A percentile compares a stretch with the other conserved stretches of the same genome.
Evolutionary conservation across 2,329 filamentous ascomycete species (phyloP).

Genomic region (Fusarium vanettenii): DNA sequence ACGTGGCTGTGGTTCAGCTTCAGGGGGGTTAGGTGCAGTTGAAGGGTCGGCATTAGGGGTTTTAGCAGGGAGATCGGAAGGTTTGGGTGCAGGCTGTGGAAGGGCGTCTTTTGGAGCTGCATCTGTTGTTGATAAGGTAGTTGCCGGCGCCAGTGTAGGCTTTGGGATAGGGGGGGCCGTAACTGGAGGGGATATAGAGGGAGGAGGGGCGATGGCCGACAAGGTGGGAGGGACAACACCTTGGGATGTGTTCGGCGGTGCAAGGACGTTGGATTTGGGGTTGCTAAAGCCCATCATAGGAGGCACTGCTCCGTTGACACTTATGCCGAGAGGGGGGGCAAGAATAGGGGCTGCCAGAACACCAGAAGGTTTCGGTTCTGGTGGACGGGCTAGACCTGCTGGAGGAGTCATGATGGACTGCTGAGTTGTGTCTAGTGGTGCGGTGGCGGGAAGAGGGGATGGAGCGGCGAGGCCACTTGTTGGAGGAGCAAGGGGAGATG

Average conservation of each 20-base stretch:
- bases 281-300: conserved; percentile 44
- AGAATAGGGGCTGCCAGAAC: conserved; percentile 54
- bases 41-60: conserved; percentile 17
- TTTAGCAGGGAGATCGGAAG: conserved; percentile 8
- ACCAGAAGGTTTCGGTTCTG: conserved; percentile 44
- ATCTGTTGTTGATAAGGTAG: conserved; percentile 1
- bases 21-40: not conserved
- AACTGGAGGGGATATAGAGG: conserved; percentile 9
- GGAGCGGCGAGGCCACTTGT: conserved; percentile 38
- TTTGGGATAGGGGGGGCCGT: not conserved
- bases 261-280: conserved; percentile 58
- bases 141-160: not conserved
- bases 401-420: conserved; percentile 34
- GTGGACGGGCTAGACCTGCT: conserved; percentile 36
- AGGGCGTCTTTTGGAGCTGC: not conserved
- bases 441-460: conserved; percentile 18
- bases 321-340: conserved; percentile 49
- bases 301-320: conserved; percentile 34
- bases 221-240: conserved; percentile 32
- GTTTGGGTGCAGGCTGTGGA: conserved; percentile 21
- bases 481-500: conserved; percentile 26
- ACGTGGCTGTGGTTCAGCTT: conserved; percentile 38
- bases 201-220: conserved; percentile 29
- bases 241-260: conserved; percentile 56
- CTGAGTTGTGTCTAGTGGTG: conserved; percentile 8